Base-by-base conservation (phyloP, 2,329 filamentous ascomycete species). In the Harringtonia aguacate region DNA sequence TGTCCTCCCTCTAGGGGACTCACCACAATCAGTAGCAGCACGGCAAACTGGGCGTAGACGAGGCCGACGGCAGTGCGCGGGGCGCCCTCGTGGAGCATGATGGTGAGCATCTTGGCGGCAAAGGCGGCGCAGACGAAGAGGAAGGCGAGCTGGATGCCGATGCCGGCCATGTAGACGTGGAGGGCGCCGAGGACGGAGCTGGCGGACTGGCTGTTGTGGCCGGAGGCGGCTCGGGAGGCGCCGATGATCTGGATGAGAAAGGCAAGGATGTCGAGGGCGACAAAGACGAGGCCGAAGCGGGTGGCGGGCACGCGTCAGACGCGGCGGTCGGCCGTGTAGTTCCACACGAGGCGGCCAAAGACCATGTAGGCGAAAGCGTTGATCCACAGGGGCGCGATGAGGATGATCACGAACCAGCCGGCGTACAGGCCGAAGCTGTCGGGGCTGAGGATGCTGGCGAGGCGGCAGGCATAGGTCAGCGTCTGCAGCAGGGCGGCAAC, bases 291-390 rank as follows among this genome's bases (percentile, higher is more conserved):
- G 12, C 67, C 64, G 43, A 73, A 60, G 15, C 56, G 58, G 21
- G 55, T 47, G 2, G 58, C 60, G 8, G 49, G 50, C n/a, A 67
- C 51, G 2, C 54, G 44, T 45, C 52, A 57, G 4, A 66, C 29
- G 17, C 35, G 41, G 13, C 35, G 59, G 8, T 61, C 58, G 0
- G 63, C 63, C 13, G 67, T 56, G 46, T 57, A 57, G 47, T 61
- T 63, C 52, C 62, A 58, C 7, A 67, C 54, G 48, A 67, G 57
- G 27, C 63, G 59, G 2, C 64, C 61, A 39, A 68, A 60, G 8
- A 61, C 61, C 64, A 68, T 69, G 56, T 69, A 69, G 4, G 56
- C 58, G 36, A 67, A 68, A 3, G 64, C 65, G 41, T 68, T 68
- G 47, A 68, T 62, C 65, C 64, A 67, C 18, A 68, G 52, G 8